phyloP scores from a whole-genome alignment of 768 basidiomycete genomes.

The Agaricus subrufescens region DNA sequence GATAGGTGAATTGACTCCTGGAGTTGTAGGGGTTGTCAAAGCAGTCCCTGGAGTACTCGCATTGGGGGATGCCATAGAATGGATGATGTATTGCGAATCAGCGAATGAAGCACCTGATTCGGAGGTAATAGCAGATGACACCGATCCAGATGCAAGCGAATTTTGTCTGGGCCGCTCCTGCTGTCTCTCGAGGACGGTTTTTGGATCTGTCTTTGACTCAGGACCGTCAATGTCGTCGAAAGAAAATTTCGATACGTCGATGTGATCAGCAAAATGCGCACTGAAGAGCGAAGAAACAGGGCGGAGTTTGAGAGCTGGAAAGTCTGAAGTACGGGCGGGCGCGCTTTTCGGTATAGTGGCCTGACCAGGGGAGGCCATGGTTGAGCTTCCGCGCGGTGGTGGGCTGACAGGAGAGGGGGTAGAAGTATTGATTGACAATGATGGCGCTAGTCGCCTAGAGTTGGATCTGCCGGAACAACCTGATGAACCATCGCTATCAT shows the following conservation, averaged over 20 bases:
- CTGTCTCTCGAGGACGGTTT: conserved; percentile 19
- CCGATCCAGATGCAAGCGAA: conserved; percentile 4
- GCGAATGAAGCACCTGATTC: conserved; percentile 3
- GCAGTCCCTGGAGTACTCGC: conserved; percentile 14
- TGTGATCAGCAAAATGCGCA: conserved; percentile 54
- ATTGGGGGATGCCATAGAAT: background rate
- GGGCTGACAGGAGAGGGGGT: conserved; percentile 17
- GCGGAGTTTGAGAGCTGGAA: conserved; percentile 63
- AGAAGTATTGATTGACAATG: conserved; percentile 37
- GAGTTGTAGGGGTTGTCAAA: conserved; percentile 8
- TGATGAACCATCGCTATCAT: conserved; percentile 8
- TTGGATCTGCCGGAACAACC: conserved; percentile 14
- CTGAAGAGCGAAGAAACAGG: conserved; percentile 78
- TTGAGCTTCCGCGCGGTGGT: conserved; percentile 19
- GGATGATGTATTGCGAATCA: background rate
- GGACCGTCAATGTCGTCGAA: conserved; percentile 11
- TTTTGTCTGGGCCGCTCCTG: conserved; percentile 40
- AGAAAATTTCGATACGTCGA: conserved; percentile 20
- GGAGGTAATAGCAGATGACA: conserved; percentile 4
- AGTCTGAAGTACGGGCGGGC: conserved; percentile 57
- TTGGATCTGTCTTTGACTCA: conserved; percentile 6
- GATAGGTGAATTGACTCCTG: conserved; percentile 16
- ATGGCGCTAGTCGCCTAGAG: conserved; percentile 31
- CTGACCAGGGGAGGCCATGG: conserved; percentile 16
- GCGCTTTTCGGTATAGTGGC: conserved; percentile 51